Percentiles rank a stretch among this genome's conserved stretches.
phyloP scores from a whole-genome alignment of 306 rosid species.

The Acacia crassicarpa region DNA sequence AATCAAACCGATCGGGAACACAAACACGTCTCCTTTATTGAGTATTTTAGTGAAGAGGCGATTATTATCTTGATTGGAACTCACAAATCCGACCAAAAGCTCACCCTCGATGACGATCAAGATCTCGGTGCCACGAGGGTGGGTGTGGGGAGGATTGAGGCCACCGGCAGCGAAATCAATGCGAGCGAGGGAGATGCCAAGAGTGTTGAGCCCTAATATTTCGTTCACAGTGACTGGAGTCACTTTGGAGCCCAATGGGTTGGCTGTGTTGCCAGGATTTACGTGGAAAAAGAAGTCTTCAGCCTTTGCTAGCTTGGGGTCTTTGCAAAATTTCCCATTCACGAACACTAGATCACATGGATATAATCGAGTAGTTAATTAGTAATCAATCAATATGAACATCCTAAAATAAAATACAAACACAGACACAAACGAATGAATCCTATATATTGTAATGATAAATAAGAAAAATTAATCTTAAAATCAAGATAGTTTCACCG shows the following conservation, averaged over 20 bases:
- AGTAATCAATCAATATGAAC: not conserved
- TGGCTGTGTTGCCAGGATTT: slow-evolving; percentile 25
- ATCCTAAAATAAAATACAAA: too few relatives aligned
- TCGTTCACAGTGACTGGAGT: slow-evolving; percentile 21
- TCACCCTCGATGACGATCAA: slow-evolving; percentile 35
- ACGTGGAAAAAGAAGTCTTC: slow-evolving; percentile 32
- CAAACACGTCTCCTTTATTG: not conserved
- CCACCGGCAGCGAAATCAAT: slow-evolving; percentile 33
- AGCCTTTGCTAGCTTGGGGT: not conserved
- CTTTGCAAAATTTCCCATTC: not conserved
- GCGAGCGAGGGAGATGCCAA: slow-evolving; percentile 39
- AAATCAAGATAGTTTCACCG: too few relatives aligned
- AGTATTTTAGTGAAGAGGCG: slow-evolving; percentile 28
- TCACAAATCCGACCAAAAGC: slow-evolving; percentile 32
- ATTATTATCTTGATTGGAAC: slow-evolving; percentile 33
- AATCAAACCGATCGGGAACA: not conserved
- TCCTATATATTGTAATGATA: not conserved
- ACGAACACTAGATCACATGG: not conserved
- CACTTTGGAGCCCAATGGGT: slow-evolving; percentile 28
- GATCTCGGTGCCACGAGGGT: slow-evolving; percentile 36
- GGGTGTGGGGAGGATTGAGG: slow-evolving; percentile 42
- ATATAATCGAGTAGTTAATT: not conserved
- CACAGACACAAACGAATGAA: not conserved
- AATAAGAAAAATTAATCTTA: not conserved
- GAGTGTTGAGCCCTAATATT: slow-evolving; percentile 38